phyloP scores from a whole-genome alignment of 805 yeast genomes.

The Candida insectorum region DNA sequence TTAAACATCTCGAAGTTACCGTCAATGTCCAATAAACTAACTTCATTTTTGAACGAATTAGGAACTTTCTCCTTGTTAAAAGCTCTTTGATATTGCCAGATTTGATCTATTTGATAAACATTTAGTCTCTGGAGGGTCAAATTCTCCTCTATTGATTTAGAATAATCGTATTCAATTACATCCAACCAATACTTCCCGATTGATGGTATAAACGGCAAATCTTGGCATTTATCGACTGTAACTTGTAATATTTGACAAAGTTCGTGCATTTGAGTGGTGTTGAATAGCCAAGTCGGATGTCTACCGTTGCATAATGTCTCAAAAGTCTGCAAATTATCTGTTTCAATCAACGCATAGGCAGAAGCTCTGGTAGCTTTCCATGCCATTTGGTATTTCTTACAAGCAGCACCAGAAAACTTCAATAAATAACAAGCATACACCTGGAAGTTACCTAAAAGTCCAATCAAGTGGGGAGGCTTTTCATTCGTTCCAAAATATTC shows the following conservation, averaged over 20 bases:
- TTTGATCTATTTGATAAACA: constrained; percentile 8
- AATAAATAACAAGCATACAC: constrained; percentile 3
- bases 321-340: constrained; percentile 5
- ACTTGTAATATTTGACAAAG: constrained; percentile 5
- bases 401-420: constrained; percentile 4
- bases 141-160: constrained; percentile 7
- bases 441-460: constrained; percentile 1
- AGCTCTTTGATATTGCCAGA: constrained; percentile 7
- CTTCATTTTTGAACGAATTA: constrained; percentile 7
- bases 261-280: constrained; percentile 9
- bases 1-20: too few species aligned
- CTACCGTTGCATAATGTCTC: constrained; percentile 3
- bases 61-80: constrained; percentile 8
- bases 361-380: constrained; percentile 9
- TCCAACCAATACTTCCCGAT: constrained; percentile 9
- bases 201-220: not conserved
- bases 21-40: too few species aligned
- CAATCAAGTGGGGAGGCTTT: constrained; percentile 9
- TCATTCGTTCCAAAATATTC: constrained; percentile 5
- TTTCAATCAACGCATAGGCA: constrained; percentile 6
- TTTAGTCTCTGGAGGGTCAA: constrained; percentile 10
- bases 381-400: constrained; percentile 5
- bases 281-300: constrained; percentile 8
- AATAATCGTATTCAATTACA: constrained; percentile 8
- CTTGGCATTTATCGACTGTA: not conserved